phyloP scores from a whole-genome alignment of 768 basidiomycete species.

The Dictyophora rubrovolvata region DNA sequence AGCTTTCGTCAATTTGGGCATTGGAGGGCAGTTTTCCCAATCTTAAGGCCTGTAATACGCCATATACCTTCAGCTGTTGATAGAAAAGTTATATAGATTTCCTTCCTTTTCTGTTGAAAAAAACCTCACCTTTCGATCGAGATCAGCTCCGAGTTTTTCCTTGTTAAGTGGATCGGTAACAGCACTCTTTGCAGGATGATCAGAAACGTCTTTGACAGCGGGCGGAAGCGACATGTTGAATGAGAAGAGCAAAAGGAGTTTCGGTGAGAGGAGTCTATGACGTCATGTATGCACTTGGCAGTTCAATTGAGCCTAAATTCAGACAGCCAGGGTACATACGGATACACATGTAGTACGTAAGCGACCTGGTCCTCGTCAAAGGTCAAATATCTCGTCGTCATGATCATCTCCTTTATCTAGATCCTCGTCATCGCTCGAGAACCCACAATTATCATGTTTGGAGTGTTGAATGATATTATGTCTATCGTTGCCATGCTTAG shows the following conservation, averaged over 20 bases:
- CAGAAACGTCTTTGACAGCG: slow-evolving; percentile 50
- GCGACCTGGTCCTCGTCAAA: background rate
- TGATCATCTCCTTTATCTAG: background rate
- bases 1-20: slow-evolving; percentile 62
- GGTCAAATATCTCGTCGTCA: slow-evolving; percentile 7
- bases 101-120: background rate
- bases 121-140: slow-evolving; percentile 57
- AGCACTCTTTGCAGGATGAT: slow-evolving; percentile 43
- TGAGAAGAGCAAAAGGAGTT: background rate
- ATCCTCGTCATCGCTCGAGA: slow-evolving; percentile 8
- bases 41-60: slow-evolving; percentile 71
- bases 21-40: slow-evolving; percentile 74
- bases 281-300: background rate
- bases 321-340: background rate
- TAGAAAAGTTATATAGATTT: background rate
- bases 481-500: background rate
- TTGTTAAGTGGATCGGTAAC: slow-evolving; percentile 63
- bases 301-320: background rate
- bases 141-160: slow-evolving; percentile 53
- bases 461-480: background rate
- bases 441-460: slow-evolving; percentile 7
- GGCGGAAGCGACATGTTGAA: slow-evolving; percentile 55
- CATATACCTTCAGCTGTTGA: slow-evolving; percentile 60
- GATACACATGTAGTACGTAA: background rate
- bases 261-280: background rate